Evolutionary conservation across 176 grass and related monocot species (phyloP), one percentile per base, ranked within the genome.

Genomic region (Phragmites australis): DNA sequence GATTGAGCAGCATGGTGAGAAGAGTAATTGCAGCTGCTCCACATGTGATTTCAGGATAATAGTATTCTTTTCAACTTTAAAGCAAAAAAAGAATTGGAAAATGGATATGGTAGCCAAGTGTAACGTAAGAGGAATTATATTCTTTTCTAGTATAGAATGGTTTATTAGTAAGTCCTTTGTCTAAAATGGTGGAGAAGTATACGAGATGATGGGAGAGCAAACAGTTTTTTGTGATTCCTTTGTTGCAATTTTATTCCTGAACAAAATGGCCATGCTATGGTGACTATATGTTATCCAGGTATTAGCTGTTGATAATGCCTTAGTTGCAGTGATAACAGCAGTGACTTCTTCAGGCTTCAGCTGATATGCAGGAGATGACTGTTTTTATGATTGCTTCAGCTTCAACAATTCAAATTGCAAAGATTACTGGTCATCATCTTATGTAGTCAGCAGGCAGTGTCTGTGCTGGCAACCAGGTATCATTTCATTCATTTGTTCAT

Each of bases 381-480:
- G 25, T 45, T 83, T 78, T 42, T 40, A 18, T 52, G 23, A 76
- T 86, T 57, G 63, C 59, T 44, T 48, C 21, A 78, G 18, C 59
- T 79, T 79, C 15, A 50, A n/a, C 14, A 50, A 31, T 51, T 51
- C 6, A 78, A 40, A 25, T 18, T 50, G 23, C 21, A 53, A 51
- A 43, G 17, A 18, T 81, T 41, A 41, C 29, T 50, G 9, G 11
- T 66, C 83, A 71, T 56, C 19, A 76, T 26, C 65, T 65, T 72
- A 66, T 30, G 22, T 52, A 29, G 63, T 50, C 63, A 43, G 68
- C 51, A 66, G 27, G 26, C 48, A 72, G 40, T 77, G 71, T 48
- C 65, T 80, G 14, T 59, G 30, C 49, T 89, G 72, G 30, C 25
- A 78, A 27, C 14, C 78, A 89, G 72, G 78, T 89, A 89, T 72